Conservation (phyloP, 2,329 filamentous ascomycete species). For the Fusarium siculi region DNA sequence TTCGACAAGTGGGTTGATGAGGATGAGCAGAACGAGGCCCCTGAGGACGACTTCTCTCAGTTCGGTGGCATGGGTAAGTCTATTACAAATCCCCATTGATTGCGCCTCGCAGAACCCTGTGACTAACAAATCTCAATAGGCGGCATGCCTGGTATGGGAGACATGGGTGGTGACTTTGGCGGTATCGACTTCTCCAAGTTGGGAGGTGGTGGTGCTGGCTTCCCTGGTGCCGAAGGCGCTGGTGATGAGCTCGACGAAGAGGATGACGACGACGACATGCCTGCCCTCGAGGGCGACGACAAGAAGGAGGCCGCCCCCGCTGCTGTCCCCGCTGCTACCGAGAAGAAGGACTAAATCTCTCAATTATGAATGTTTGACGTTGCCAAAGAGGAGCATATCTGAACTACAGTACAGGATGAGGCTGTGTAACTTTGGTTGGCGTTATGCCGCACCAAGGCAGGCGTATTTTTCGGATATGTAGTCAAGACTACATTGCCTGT, state of each 20-base stretch:
- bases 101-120: background rate
- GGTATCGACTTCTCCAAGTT: conserved; percentile 97
- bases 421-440: conserved; percentile 40
- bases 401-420: conserved; percentile 34
- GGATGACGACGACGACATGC: conserved; percentile 85
- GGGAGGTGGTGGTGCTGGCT: conserved; percentile 67
- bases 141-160: conserved; percentile 62
- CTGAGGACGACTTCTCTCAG: conserved; percentile 81
- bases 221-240: conserved; percentile 63
- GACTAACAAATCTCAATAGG: conserved; percentile 48
- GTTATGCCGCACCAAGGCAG: conserved; percentile 37
- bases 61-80: conserved; percentile 73
- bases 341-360: conserved; percentile 51
- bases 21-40: conserved; percentile 94
- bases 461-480: conserved; percentile 36
- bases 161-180: conserved; percentile 74
- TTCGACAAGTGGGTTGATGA: conserved; percentile 99
- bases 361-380: conserved; percentile 31
- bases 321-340: conserved; percentile 47
- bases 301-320: conserved; percentile 51
- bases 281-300: conserved; percentile 76
- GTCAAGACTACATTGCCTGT: conserved; percentile 32
- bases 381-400: conserved; percentile 35
- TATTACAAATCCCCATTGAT: background rate
- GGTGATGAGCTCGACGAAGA: conserved; percentile 63